phyloP scores from a whole-genome alignment of 208 protist genomes.

The Endotrypanum monterogeii region DNA sequence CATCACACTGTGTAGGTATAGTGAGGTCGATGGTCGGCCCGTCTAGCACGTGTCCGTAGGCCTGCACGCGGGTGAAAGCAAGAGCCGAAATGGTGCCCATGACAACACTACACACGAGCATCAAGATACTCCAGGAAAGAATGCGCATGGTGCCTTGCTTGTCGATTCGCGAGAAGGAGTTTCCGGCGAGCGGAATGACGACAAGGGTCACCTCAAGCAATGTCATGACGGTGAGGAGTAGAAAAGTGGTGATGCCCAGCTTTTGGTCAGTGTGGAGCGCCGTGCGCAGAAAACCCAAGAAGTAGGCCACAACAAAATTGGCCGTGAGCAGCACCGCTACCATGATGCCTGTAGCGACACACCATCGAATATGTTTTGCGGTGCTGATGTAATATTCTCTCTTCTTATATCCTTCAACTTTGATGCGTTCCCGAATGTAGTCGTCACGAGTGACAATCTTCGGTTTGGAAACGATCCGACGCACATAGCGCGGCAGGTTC shows the following conservation, averaged over 20 bases:
- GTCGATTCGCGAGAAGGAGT: conserved; percentile 34
- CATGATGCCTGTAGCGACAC: conserved; percentile 69
- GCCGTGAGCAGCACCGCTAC: conserved; percentile 50
- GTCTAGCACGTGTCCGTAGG: conserved; percentile 47
- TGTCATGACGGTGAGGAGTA: conserved; percentile 57
- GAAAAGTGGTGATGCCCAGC: conserved; percentile 60
- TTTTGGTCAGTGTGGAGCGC: conserved; percentile 58
- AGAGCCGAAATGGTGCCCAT: conserved; percentile 72
- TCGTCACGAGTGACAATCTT: conserved; percentile 85
- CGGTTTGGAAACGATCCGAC: conserved; percentile 61
- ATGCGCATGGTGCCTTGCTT: conserved; percentile 73
- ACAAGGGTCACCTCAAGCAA: conserved; percentile 73
- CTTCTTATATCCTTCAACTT: conserved; percentile 59
- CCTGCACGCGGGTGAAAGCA: conserved; percentile 75
- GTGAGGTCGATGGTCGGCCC: conserved; percentile 67
- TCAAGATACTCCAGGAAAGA: conserved; percentile 71
- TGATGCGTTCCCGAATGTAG: conserved; percentile 63
- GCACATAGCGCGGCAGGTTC: conserved; percentile 66
- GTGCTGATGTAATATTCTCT: conserved; percentile 53
- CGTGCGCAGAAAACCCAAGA: conserved; percentile 67
- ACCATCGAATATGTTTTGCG: conserved; percentile 71
- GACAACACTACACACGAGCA: conserved; percentile 63
- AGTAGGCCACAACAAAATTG: conserved; percentile 80
- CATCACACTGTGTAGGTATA: conserved; percentile 44
- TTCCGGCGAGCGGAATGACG: conserved; percentile 63